Evolutionary conservation across 106 monocot species (phyloP), one percentile per base, ranked within the genome.

Genomic region (Alisma plantagoaquatica): DNA sequence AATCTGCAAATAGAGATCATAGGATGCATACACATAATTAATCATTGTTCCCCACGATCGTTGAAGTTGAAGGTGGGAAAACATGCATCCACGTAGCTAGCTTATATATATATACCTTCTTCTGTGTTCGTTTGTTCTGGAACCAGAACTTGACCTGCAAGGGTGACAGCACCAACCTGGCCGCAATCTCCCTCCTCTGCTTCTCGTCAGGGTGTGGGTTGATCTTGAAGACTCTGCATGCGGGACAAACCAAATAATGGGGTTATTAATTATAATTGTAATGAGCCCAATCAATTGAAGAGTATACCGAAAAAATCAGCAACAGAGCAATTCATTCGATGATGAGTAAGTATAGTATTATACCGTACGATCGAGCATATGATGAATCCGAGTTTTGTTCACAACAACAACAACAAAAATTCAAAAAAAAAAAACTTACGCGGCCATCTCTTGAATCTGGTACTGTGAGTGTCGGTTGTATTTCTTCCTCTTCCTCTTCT

Each of bases 371-470:
- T n/a, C n/a, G n/a, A n/a, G n/a, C n/a, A n/a, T n/a, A n/a, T n/a
- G n/a, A n/a, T n/a, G n/a, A n/a, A n/a, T n/a, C n/a, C n/a, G n/a
- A n/a, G n/a, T n/a, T n/a, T n/a, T n/a, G n/a, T n/a, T n/a, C n/a
- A n/a, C n/a, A n/a, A n/a, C n/a, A n/a, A n/a, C n/a, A n/a, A n/a
- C n/a, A n/a, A n/a, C n/a, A n/a, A n/a, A n/a, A n/a, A n/a, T n/a
- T n/a, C n/a, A n/a, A n/a, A n/a, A n/a, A n/a, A n/a, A n/a, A n/a
- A 14, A 7, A 38, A 3, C 64, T 74, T 72, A 87, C 87, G 78
- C 43, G 45, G 81, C 87, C 78, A 87, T 72, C 43, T 87, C 82
- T 53, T 87, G 87, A 50, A 87, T 87, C 63, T 87, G 87, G 49
- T n/a, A n/a, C n/a, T n/a, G n/a, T n/a, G n/a, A n/a, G n/a, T n/a